Evolutionary conservation across 768 basidiomycete species (phyloP).

Genomic region (Mycena leptocephala): DNA sequence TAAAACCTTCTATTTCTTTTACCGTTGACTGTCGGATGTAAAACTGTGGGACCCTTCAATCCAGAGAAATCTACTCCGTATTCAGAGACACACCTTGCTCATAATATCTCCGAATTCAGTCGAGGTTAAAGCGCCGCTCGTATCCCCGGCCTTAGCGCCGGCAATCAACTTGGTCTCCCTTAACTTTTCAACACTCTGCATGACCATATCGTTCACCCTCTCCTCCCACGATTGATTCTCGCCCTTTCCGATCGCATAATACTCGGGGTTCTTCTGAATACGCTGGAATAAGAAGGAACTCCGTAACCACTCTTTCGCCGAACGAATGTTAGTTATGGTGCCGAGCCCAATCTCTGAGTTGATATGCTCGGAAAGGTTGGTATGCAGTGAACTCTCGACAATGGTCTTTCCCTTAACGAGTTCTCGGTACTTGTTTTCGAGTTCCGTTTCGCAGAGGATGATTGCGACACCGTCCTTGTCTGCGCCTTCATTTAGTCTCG

Average conservation of each 20-base stretch:
- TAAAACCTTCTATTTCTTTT: slow-evolving; percentile 30
- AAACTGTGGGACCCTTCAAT: slow-evolving; percentile 62
- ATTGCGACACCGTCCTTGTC: slow-evolving; percentile 90
- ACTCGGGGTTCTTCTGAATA: slow-evolving; percentile 85
- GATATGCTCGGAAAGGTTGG: slow-evolving; percentile 89
- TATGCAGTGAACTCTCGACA: slow-evolving; percentile 90
- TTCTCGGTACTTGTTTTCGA: slow-evolving; percentile 80
- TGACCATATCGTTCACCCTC: slow-evolving; percentile 81
- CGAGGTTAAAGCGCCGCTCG: slow-evolving; percentile 61
- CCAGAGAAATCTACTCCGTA: not conserved
- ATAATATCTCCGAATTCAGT: slow-evolving; percentile 90
- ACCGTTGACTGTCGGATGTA: slow-evolving; percentile 84
- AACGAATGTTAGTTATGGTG: slow-evolving; percentile 80
- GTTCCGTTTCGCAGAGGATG: slow-evolving; percentile 84
- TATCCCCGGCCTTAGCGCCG: slow-evolving; percentile 55
- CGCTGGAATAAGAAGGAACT: slow-evolving; percentile 91
- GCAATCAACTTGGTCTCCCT: slow-evolving; percentile 74
- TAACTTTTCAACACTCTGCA: slow-evolving; percentile 74
- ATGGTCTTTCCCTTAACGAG: slow-evolving; percentile 81
- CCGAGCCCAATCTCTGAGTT: slow-evolving; percentile 94
- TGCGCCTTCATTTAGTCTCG: slow-evolving; percentile 42
- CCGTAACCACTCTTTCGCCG: slow-evolving; percentile 88
- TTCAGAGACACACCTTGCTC: slow-evolving; percentile 75
- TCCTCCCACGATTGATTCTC: slow-evolving; percentile 78
- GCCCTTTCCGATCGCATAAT: slow-evolving; percentile 79